Evolutionary conservation across 768 basidiomycete species (phyloP).

Genomic region (Tephrocybe rancida): DNA sequence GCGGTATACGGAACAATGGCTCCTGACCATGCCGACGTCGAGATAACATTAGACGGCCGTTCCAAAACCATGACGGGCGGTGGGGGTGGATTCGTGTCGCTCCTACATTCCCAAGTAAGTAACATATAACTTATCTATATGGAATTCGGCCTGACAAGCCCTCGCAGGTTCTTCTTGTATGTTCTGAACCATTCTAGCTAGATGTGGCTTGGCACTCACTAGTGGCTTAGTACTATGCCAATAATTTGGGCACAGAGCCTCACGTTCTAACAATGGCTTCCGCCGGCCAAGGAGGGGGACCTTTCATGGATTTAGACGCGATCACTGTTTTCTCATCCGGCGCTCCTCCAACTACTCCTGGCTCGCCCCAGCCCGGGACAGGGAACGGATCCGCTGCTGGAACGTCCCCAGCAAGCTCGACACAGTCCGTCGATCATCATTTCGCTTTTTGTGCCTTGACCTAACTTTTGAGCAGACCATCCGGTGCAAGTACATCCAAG

Average conservation of each 20-base stretch:
- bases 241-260: constrained; percentile 35
- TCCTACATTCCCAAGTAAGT: constrained; percentile 33
- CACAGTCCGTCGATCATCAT: background rate
- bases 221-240: constrained; percentile 40
- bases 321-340: constrained; percentile 37
- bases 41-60: constrained; percentile 46
- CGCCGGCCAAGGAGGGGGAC: constrained; percentile 29
- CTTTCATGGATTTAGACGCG: constrained; percentile 47
- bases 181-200: constrained; percentile 1
- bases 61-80: constrained; percentile 35
- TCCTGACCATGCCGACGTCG: constrained; percentile 50
- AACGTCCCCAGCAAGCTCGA: background rate
- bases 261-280: constrained; percentile 43
- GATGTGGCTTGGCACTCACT: background rate
- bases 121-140: background rate
- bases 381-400: background rate
- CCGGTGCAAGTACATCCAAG: constrained; percentile 3
- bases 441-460: background rate
- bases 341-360: background rate
- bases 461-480: background rate
- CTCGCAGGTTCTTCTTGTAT: constrained; percentile 36
- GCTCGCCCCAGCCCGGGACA: background rate
- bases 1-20: constrained; percentile 55
- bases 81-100: constrained; percentile 31
- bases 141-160: background rate